Base-by-base conservation (phyloP, 2,329 filamentous ascomycete genomes). In the Penicillium aurantiogriseum region DNA sequence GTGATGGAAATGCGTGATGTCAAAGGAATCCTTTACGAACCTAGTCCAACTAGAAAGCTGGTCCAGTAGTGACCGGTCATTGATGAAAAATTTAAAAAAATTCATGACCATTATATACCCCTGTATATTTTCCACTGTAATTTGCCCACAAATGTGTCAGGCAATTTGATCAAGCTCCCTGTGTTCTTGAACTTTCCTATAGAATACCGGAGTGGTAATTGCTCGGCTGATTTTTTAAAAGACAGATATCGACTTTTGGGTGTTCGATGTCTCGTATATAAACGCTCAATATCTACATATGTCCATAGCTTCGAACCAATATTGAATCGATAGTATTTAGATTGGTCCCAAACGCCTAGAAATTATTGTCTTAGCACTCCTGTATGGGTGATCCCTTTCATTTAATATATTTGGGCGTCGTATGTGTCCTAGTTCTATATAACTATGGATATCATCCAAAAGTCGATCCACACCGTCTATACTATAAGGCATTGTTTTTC, bases 11-110 rank as follows among this genome's bases (percentile, higher is more conserved):
- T 64, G 59, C 66, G 67, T 72, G 65, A 73, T 68, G 71, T 70
- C 60, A 70, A 63, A 67, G 67, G 67, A 71, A 67, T 64, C 66
- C 67, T 67, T 75, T 67, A 76, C 73, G 71, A 74, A 69, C 65
- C 66, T 71, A 73, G 67, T 56, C 49, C 42, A 53, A 53, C 54
- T 57, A 57, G 54, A 57, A 69, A 66, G 51, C 62, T 64, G 60
- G 65, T 63, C 62, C 57, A 53, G 51, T 55, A 60, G 47, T 51
- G 59, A 56, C 66, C 51, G 62, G 66, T 68, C 61, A 63, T 62
- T 71, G 65, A 72, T 70, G 71, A 73, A 72, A 67, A 67, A 66
- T 67, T 50, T 43, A 43, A 56, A 66, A 66, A 68, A 59, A 67
- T 64, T 66, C 62, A 67, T 54, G 64, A 67, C 63, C 64, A 62